phyloP scores from a whole-genome alignment of 208 protist genomes.

The Crithidia acanthocephali region DNA sequence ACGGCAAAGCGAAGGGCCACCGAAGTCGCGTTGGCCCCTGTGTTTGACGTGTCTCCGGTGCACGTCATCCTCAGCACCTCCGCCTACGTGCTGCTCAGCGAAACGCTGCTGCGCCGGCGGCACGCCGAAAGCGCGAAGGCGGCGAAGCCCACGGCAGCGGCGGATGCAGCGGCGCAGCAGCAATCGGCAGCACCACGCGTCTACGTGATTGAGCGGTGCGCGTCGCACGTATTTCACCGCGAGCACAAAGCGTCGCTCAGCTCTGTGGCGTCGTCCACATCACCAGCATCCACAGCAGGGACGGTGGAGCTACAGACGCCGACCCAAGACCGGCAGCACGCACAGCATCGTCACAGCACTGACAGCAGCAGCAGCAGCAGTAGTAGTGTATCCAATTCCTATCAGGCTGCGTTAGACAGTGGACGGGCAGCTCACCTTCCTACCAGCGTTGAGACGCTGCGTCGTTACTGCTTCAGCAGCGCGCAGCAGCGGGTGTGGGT shows the following conservation, averaged over 20 bases:
- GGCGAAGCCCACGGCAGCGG: neutral
- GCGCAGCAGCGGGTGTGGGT: constrained; percentile 19
- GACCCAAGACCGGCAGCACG: neutral
- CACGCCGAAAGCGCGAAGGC: neutral
- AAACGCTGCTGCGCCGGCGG: constrained; percentile 10
- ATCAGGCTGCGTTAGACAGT: neutral
- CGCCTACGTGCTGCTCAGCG: constrained; percentile 27
- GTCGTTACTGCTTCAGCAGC: constrained; percentile 17
- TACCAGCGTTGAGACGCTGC: neutral
- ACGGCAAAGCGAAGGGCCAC: too few relatives aligned
- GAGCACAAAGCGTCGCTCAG: neutral
- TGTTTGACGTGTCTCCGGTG: constrained; percentile 34
- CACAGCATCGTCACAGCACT: neutral
- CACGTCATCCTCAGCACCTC: constrained; percentile 34
- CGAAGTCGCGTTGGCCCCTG: neutral
- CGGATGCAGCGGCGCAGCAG: neutral
- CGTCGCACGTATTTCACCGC: neutral
- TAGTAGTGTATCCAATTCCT: too few relatives aligned
- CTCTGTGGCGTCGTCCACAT: neutral
- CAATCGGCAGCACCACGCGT: neutral
- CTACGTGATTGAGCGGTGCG: neutral
- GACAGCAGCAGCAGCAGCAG: neutral
- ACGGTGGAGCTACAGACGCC: neutral
- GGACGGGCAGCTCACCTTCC: neutral
- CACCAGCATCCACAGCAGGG: neutral